Evolutionary conservation across 2,329 filamentous ascomycete species (phyloP), one percentile per base, ranked within the genome.

Genomic region (Mariannaea sp.): DNA sequence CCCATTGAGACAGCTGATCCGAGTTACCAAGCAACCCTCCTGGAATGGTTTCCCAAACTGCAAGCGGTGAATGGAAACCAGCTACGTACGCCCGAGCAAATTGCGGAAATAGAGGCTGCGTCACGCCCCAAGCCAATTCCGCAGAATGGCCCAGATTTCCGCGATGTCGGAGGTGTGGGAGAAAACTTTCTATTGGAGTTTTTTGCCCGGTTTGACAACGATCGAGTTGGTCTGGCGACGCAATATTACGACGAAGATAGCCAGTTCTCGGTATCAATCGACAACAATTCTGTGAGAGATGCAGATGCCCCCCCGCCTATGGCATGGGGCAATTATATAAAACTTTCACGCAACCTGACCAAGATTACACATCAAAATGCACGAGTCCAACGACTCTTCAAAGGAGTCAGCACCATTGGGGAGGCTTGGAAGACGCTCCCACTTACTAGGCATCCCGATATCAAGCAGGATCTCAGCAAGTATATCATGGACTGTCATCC

Each of bases 401-500:
- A 77, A 7, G 90, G 91, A 1, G 73, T 77, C 4, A 78, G 83
- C 35, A 76, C 81, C 36, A 92, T 96, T 54, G 77, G 80, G 44
- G 80, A 86, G 50, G 70, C 85, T 14, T 95, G 91, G 87, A 80
- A 81, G 49, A 75, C 75, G 3, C 77, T 96, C 3, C 92, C 92
- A 1, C 73, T 77, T 33, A 93, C 90, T 7, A 82, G 81, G 38
- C 92, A 96, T 68, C 87, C 90, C 1, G 81, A 88, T 64, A 81
- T 95, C 57, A 76, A 80, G 42, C 74, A 80, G 1, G 83, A 90
- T 40, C 73, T 85, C 10, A 78, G 83, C 65, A 89, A 92, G 64
- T 96, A 91, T 79, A 83, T 91, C 46, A 85, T 96, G 67, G 91
- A 96, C 71, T 92, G 90, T 61, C 87, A 91, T 64, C 81, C 87